A percentile compares a stretch with the other conserved stretches of the same genome.
phyloP scores from a whole-genome alignment of 2,329 filamentous ascomycete species.

The Beauveria caledonica region DNA sequence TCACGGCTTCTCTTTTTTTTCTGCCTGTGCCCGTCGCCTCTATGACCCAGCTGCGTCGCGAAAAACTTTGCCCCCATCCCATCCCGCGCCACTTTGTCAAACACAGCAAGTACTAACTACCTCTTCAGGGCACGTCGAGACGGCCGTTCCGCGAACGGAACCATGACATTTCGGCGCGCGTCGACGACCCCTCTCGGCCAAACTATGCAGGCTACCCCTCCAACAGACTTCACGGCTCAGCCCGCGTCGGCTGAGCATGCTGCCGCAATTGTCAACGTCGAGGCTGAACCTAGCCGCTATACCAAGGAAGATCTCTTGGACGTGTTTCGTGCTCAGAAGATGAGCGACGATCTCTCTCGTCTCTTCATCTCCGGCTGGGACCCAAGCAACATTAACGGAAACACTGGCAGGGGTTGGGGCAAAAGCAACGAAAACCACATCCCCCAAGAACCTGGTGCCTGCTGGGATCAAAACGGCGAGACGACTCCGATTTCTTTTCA shows the following conservation, averaged over 20 bases:
- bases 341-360: slow-evolving; percentile 46
- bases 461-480: slow-evolving; percentile 72
- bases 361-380: slow-evolving; percentile 75
- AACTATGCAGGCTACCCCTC: slow-evolving; percentile 28
- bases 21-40: neutral
- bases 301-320: slow-evolving; percentile 71
- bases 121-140: slow-evolving; percentile 47
- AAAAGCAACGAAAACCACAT: slow-evolving; percentile 66
- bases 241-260: slow-evolving; percentile 29
- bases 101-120: slow-evolving; percentile 8
- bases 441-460: slow-evolving; percentile 78
- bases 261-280: slow-evolving; percentile 23
- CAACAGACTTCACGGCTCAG: slow-evolving; percentile 33
- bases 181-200: slow-evolving; percentile 48
- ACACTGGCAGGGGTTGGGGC: slow-evolving; percentile 61
- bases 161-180: slow-evolving; percentile 55
- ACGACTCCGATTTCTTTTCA: slow-evolving; percentile 64
- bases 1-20: neutral
- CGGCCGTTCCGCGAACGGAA: slow-evolving; percentile 51
- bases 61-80: neutral
- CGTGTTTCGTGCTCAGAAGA: slow-evolving; percentile 52
- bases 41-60: slow-evolving; percentile 6
- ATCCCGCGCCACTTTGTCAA: neutral
- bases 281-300: slow-evolving; percentile 52
- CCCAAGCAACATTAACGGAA: slow-evolving; percentile 61